These are phyloP conservation scores for Nothophytophthora sp. DNA, from an alignment of 352 stramenopile genomes.

Conservation along the genomic window DNA sequence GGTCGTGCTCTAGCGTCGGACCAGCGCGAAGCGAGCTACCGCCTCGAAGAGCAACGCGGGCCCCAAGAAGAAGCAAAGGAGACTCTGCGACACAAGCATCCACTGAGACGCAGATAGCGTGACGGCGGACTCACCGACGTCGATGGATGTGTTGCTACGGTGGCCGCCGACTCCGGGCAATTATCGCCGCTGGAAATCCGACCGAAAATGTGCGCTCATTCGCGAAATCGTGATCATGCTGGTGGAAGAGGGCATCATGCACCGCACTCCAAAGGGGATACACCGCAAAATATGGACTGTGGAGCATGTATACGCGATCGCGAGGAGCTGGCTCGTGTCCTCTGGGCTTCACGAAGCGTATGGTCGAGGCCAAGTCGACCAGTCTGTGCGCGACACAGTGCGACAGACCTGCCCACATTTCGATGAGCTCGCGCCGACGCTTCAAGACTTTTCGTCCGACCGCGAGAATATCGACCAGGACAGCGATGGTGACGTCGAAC, in stretches of 20 bases:
- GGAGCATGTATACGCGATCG: too few relatives aligned
- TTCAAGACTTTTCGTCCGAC: too few relatives aligned
- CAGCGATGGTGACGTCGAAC: too few relatives aligned
- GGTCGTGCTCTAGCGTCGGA: too few relatives aligned
- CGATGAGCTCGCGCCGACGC: too few relatives aligned
- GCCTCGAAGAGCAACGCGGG: too few relatives aligned
- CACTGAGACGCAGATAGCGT: slow-evolving; percentile 17
- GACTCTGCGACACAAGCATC: too few relatives aligned
- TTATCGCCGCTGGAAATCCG: slow-evolving; percentile 26
- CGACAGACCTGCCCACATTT: slow-evolving; percentile 6
- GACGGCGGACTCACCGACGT: slow-evolving; percentile 7
- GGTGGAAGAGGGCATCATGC: neutral
- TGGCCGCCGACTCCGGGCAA: slow-evolving; percentile 23
- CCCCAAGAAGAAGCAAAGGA: too few relatives aligned
- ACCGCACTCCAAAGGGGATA: neutral
- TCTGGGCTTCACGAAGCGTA: neutral
- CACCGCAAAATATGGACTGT: neutral
- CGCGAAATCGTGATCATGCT: neutral
- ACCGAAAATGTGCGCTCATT: slow-evolving; percentile 14
- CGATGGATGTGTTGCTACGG: slow-evolving; percentile 19
- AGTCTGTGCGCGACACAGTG: neutral
- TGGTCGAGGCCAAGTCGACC: neutral
- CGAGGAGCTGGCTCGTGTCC: slow-evolving; percentile 3
- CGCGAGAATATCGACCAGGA: too few relatives aligned
- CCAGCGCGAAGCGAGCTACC: too few relatives aligned